phyloP scores from a whole-genome alignment of 108 stramenopile species.

The Thalassiosira profunda region DNA sequence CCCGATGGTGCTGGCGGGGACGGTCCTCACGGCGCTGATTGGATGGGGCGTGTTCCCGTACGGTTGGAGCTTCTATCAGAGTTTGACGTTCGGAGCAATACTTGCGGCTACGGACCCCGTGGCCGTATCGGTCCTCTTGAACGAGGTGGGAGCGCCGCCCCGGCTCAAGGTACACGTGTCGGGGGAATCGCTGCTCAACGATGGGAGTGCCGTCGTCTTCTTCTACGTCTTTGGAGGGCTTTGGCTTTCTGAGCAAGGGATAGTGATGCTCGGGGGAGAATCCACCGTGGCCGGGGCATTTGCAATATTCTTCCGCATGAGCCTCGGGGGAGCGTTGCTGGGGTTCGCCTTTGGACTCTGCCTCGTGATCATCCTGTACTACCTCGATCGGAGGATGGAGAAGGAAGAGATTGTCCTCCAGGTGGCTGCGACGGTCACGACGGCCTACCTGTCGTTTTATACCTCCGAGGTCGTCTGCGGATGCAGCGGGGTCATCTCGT shows the following conservation, averaged over 20 bases:
- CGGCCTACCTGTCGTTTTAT: slow-evolving; percentile 88
- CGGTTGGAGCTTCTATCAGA: slow-evolving; percentile 60
- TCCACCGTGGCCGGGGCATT: background rate
- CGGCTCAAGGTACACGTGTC: slow-evolving; percentile 1
- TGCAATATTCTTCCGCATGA: slow-evolving; percentile 12
- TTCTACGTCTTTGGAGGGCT: slow-evolving; percentile 91
- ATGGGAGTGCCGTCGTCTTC: slow-evolving; percentile 65
- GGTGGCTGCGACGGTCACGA: slow-evolving; percentile 73
- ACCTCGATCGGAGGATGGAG: slow-evolving; percentile 57
- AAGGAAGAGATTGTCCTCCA: slow-evolving; percentile 79
- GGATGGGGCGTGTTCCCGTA: slow-evolving; percentile 66
- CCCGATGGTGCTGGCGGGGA: slow-evolving; percentile 85
- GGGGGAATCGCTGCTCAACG: slow-evolving; percentile 60
- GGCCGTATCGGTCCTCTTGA: background rate
- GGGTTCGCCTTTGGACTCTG: slow-evolving; percentile 70
- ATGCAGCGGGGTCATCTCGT: slow-evolving; percentile 83
- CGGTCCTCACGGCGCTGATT: slow-evolving; percentile 60
- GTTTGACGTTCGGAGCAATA: slow-evolving; percentile 90
- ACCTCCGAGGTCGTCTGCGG: slow-evolving; percentile 60
- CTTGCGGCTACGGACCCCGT: slow-evolving; percentile 14
- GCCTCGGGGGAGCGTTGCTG: slow-evolving; percentile 66
- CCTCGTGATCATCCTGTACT: slow-evolving; percentile 34
- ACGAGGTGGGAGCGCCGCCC: slow-evolving; percentile 5
- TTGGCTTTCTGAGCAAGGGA: slow-evolving; percentile 82
- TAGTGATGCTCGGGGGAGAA: background rate